Evolutionary conservation across 192 early-diverging fungal species (phyloP).

Genomic region (Backusella australiensis): DNA sequence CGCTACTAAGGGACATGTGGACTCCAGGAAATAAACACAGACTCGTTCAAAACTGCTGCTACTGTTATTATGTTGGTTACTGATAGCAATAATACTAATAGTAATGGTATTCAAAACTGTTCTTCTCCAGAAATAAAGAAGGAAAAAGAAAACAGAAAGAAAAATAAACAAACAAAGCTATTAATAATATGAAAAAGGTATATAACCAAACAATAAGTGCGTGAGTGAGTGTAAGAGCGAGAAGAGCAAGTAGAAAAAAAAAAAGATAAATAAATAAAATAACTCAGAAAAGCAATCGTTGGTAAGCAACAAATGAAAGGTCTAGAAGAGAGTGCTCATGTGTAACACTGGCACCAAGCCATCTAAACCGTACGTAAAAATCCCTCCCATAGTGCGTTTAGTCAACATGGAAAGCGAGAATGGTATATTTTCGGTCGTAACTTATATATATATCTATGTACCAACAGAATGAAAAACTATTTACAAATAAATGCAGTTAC

Average conservation of each 20-base stretch:
- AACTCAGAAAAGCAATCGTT: background rate
- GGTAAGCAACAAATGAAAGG: background rate
- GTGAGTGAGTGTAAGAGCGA: background rate
- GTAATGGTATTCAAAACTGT: background rate
- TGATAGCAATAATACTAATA: background rate
- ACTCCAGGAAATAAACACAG: background rate
- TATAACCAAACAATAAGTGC: background rate
- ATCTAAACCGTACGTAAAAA: background rate
- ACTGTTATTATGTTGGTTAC: background rate
- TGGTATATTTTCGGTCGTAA: background rate
- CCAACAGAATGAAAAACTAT: background rate
- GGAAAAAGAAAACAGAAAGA: background rate
- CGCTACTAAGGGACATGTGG: constrained; percentile 13
- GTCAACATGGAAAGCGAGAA: background rate
- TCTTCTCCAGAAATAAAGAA: background rate
- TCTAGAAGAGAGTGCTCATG: background rate
- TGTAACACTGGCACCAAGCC: background rate
- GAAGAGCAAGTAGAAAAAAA: background rate
- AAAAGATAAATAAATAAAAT: background rate
- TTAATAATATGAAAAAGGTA: background rate
- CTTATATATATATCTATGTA: background rate
- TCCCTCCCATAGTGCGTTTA: background rate
- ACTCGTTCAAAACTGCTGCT: background rate
- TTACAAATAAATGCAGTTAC: background rate
- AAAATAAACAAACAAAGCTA: background rate